phyloP scores from a whole-genome alignment of 345 rosid species.

The Limnanthes douglasii region DNA sequence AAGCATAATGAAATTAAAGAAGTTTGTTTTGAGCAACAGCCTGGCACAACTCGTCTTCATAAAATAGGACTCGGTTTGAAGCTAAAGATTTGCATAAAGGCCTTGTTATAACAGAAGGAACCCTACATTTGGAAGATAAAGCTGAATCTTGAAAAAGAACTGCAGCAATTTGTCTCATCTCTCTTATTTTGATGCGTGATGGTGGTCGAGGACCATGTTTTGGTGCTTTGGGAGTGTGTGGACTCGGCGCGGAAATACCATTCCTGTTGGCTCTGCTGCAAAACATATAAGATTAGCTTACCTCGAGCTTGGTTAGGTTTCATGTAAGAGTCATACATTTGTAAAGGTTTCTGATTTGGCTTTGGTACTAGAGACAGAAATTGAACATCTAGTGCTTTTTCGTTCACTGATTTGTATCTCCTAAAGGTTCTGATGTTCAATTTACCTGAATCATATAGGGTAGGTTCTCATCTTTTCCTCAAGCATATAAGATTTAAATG shows the following conservation, averaged over 20 bases:
- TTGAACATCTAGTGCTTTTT: too few species aligned
- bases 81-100: conserved; percentile 45
- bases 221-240: conserved; percentile 86
- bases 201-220: conserved; percentile 90
- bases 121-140: conserved; percentile 59
- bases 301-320: conserved; percentile 11
- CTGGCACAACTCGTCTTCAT: conserved; percentile 89
- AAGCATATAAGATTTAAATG: too few species aligned
- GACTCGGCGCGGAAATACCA: conserved; percentile 26
- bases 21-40: conserved; percentile 94
- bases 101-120: conserved; percentile 69
- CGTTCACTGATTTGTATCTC: too few species aligned
- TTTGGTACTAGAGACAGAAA: too few species aligned
- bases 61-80: conserved; percentile 51
- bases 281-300: not conserved
- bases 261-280: conserved; percentile 60
- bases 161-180: conserved; percentile 77
- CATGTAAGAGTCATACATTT: conserved; percentile 1
- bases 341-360: too few species aligned
- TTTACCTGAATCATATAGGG: too few species aligned
- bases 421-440: too few species aligned
- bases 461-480: too few species aligned
- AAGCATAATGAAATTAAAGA: conserved; percentile 35
- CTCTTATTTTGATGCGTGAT: conserved; percentile 44
- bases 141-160: conserved; percentile 82